Evolutionary conservation across 495 filamentous ascomycete species (phyloP), one percentile per base, ranked within the genome.

Genomic region (Xylaria castorea): DNA sequence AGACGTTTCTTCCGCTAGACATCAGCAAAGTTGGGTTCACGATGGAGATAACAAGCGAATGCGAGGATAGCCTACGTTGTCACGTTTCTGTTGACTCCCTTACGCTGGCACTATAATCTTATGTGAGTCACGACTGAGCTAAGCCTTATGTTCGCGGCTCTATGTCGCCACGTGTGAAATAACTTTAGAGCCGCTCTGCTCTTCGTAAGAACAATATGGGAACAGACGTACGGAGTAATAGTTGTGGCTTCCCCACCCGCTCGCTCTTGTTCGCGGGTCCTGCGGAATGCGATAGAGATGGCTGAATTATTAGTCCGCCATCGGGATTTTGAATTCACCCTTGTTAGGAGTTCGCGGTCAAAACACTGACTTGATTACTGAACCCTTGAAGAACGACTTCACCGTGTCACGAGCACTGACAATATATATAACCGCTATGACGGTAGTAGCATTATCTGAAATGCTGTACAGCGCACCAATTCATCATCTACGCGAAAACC

Each of bases 371-470:
- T 46, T 46, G 50, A 53, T 53, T 53, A 55, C 22, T 5, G 51
- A 25, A 25, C 18, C 27, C 27, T 18, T 20, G 34, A 38, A 32
- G 16, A 32, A 22, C 18, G 32, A 5, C 57, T 60, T 42, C 22
- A n/a, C 27, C 14, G 27, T 70, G 18, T 5, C 40, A 38, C 67
- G 50, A 34, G n/a, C 8, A 22, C 58, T 36, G 6, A 42, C 38
- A 4, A 30, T 58, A 61, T 69, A 69, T 68, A 68, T 69, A 60
- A 20, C 12, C 1, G 11, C 32, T 12, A 46, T 58, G 65, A 34
- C 11, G 8, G 27, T 18, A 36, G 16, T 16, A n/a, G 34, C 25
- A 11, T 42, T 16, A 18, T 40, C 12, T 30, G 2, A n/a, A 38
- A 16, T n/a, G 1, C 7, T 16, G 32, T 22, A 27, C 57, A 34